Conservation (phyloP, 2,329 filamentous ascomycete species). For the Whalleya microplaca region DNA sequence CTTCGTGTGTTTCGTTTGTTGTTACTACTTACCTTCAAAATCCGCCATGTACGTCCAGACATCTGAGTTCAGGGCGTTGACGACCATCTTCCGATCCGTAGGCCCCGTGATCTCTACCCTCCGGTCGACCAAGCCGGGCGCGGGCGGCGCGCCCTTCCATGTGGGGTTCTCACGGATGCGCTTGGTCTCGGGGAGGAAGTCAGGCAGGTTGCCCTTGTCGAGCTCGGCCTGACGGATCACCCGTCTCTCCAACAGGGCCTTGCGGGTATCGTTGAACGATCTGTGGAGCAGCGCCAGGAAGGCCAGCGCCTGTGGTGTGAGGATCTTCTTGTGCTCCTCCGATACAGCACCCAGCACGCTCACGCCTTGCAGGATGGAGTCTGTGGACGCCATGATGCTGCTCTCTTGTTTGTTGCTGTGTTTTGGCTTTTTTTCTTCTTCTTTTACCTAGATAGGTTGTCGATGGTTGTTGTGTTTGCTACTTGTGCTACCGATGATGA, state of each 20-base stretch:
- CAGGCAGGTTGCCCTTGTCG: constrained; percentile 83
- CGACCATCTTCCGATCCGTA: constrained; percentile 98
- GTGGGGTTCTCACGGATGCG: constrained; percentile 92
- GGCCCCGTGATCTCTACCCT: constrained; percentile 97
- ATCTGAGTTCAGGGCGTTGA: constrained; percentile 93
- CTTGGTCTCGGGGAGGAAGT: constrained; percentile 95
- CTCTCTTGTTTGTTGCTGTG: constrained; percentile 13
- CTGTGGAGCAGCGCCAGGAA: constrained; percentile 95
- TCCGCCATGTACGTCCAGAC: constrained; percentile 99
- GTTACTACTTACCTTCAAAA: constrained; percentile 76
- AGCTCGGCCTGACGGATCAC: constrained; percentile 88
- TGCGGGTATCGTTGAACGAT: constrained; percentile 89
- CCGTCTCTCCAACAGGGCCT: constrained; percentile 85
- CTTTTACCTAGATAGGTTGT: constrained; percentile 5
- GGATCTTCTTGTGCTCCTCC: constrained; percentile 83
- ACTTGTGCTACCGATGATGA: constrained; percentile 2
- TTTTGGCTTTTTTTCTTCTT: constrained; percentile 3
- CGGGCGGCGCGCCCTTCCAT: constrained; percentile 91
- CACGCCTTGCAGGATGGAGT: constrained; percentile 84
- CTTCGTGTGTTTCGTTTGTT: too few relatives aligned
- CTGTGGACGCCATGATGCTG: constrained; percentile 69
- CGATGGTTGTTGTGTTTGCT: neutral
- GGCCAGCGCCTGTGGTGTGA: constrained; percentile 85
- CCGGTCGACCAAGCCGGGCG: constrained; percentile 89
- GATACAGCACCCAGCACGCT: constrained; percentile 80